Evolutionary conservation across 768 basidiomycete species (phyloP).

Genomic region (Fomitopsis pulvina): DNA sequence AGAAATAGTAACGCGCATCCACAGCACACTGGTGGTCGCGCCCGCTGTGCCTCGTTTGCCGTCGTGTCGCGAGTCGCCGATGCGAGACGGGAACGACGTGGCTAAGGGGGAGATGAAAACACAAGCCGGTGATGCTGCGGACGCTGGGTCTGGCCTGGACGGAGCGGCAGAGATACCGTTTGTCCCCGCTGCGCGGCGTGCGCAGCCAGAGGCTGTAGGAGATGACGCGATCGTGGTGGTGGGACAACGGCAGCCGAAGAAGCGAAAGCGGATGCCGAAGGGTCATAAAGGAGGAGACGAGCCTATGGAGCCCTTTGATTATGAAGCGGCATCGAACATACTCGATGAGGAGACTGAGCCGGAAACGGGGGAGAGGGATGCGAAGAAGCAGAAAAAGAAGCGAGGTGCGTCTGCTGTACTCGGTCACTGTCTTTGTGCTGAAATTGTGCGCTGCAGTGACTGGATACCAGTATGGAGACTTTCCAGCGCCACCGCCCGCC

Average conservation of each 20-base stretch:
- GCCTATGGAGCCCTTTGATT: constrained; percentile 29
- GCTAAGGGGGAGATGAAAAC: not conserved
- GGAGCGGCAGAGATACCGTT: constrained; percentile 72
- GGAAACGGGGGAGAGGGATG: constrained; percentile 17
- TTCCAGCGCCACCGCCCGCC: constrained; percentile 27
- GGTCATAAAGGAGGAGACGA: constrained; percentile 13
- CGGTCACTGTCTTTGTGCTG: not conserved
- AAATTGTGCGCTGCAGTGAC: constrained; percentile 2
- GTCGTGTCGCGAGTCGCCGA: constrained; percentile 26
- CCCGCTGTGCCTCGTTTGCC: constrained; percentile 35
- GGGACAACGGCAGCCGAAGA: constrained; percentile 57
- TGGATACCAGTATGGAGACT: constrained; percentile 22
- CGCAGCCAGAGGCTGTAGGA: constrained; percentile 23
- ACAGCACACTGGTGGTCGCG: constrained; percentile 54
- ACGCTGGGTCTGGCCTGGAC: constrained; percentile 7
- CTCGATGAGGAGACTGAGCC: constrained; percentile 31
- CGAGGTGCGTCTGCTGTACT: constrained; percentile 11
- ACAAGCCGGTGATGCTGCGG: not conserved
- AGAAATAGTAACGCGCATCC: constrained; percentile 58
- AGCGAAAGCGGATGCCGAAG: constrained; percentile 49
- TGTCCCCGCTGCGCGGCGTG: constrained; percentile 60
- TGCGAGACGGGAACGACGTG: not conserved
- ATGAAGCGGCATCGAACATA: constrained; percentile 33
- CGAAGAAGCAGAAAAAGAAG: constrained; percentile 43
- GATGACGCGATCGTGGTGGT: constrained; percentile 71